These are phyloP conservation scores for Onygenales sp. DNA, from an alignment of 2,329 filamentous ascomycete species.

Conservation along the genomic window DNA sequence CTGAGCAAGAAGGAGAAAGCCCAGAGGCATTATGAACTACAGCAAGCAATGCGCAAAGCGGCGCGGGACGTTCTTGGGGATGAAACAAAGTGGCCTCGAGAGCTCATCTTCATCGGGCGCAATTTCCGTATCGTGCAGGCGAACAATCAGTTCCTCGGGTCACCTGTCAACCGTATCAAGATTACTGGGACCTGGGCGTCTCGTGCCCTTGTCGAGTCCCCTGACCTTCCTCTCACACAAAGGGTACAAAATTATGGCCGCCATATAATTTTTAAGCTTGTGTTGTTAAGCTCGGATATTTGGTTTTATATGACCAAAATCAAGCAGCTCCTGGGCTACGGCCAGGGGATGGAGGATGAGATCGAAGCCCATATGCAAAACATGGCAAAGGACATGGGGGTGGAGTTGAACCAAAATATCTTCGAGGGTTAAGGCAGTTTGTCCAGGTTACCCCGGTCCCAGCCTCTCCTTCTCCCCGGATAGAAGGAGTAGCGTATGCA, in stretches of 20 bases:
- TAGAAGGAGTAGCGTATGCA: no score
- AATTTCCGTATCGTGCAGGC: conserved; percentile 90
- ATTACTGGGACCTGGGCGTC: conserved; percentile 89
- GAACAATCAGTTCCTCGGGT: conserved; percentile 84
- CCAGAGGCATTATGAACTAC: conserved; percentile 65
- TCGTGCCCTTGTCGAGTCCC: conserved; percentile 67
- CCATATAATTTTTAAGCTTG: conserved; percentile 72
- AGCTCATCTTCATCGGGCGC: conserved; percentile 83
- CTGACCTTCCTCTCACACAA: conserved; percentile 52
- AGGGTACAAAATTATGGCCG: conserved; percentile 60
- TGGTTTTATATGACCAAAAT: conserved; percentile 75
- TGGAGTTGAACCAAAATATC: conserved; percentile 78
- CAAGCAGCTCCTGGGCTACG: conserved; percentile 64
- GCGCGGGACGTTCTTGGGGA: conserved; percentile 76
- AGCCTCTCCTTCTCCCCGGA: no score
- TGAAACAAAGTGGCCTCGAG: conserved; percentile 79
- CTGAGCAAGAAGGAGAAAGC: conserved; percentile 45
- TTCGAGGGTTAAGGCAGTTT: conserved; percentile 61
- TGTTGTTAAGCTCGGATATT: conserved; percentile 67
- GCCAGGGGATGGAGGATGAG: conserved; percentile 87
- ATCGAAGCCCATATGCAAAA: conserved; percentile 78
- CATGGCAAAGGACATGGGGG: conserved; percentile 83
- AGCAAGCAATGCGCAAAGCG: conserved; percentile 59
- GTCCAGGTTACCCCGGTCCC: neutral
- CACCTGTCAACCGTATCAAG: conserved; percentile 83